These are phyloP conservation scores for Brassica juncea DNA, from an alignment of 345 rosid genomes.

Conservation along the genomic window DNA sequence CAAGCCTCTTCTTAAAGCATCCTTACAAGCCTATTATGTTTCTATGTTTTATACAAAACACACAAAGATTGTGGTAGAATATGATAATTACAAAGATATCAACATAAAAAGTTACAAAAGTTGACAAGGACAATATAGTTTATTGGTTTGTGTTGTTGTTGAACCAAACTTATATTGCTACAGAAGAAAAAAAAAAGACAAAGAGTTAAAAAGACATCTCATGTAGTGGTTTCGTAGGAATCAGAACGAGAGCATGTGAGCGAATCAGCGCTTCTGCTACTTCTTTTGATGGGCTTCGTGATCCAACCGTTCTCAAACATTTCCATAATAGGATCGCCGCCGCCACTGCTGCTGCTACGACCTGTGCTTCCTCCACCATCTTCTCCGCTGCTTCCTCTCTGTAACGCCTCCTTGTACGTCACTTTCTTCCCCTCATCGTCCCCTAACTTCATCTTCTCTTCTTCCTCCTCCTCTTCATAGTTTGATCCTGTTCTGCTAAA, in stretches of 20 bases:
- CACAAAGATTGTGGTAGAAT: neutral
- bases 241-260: constrained; percentile 24
- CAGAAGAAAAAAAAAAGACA: neutral
- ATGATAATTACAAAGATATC: constrained; percentile 8
- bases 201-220: neutral
- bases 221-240: constrained; percentile 10
- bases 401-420: constrained; percentile 56
- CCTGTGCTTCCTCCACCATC: constrained; percentile 27
- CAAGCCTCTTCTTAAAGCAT: neutral
- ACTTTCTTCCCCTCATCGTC: constrained; percentile 13
- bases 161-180: neutral
- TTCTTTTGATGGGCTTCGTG: constrained; percentile 39
- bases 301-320: constrained; percentile 61
- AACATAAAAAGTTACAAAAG: neutral
- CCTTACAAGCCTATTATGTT: neutral
- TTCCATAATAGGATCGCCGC: constrained; percentile 49
- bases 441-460: neutral
- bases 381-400: constrained; percentile 47
- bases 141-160: neutral
- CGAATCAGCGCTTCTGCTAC: constrained; percentile 28
- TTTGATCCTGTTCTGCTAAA: constrained; percentile 36
- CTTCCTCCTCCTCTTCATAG: constrained; percentile 1
- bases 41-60: neutral
- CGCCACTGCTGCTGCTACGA: neutral
- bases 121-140: neutral